These are phyloP conservation scores for Auricularia auricula-judae DNA, from an alignment of 768 basidiomycete species.

Conservation along the genomic window DNA sequence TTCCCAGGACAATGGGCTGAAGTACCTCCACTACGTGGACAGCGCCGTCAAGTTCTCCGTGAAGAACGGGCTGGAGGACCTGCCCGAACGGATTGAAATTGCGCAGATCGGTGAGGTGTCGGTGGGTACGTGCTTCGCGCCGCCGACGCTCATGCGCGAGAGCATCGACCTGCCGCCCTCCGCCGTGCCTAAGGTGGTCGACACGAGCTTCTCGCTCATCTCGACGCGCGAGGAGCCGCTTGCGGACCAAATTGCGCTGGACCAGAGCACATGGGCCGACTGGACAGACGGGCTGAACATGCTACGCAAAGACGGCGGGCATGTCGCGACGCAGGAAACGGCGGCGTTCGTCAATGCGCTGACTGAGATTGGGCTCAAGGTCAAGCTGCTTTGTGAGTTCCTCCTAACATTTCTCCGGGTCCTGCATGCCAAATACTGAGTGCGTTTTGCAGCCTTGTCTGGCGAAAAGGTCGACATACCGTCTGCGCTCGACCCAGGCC, in stretches of 20 bases:
- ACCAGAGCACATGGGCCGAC: conserved; percentile 76
- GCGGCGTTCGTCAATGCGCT: conserved; percentile 76
- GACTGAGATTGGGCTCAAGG: conserved; percentile 86
- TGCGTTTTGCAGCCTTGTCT: conserved; percentile 50
- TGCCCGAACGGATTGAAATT: conserved; percentile 79
- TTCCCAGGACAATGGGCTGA: conserved; percentile 58
- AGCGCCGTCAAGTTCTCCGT: conserved; percentile 70
- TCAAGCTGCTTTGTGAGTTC: conserved; percentile 69
- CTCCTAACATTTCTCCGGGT: not conserved
- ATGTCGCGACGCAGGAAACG: conserved; percentile 76
- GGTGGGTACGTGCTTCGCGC: conserved; percentile 53
- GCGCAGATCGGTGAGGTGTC: conserved; percentile 70
- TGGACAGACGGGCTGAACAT: conserved; percentile 93
- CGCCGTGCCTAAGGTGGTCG: conserved; percentile 37
- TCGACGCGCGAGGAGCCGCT: conserved; percentile 52
- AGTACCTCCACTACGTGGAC: conserved; percentile 80
- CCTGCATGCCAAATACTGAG: not conserved
- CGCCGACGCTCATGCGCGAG: conserved; percentile 52
- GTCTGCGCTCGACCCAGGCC: conserved; percentile 62
- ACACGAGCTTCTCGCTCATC: conserved; percentile 71
- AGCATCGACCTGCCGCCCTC: conserved; percentile 44
- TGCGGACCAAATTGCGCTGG: conserved; percentile 69
- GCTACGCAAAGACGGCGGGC: conserved; percentile 70
- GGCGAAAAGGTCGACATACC: conserved; percentile 88
- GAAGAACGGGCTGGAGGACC: conserved; percentile 72